phyloP scores from a whole-genome alignment of 176 grass and related monocot genomes.

The Dactylis glomerata region DNA sequence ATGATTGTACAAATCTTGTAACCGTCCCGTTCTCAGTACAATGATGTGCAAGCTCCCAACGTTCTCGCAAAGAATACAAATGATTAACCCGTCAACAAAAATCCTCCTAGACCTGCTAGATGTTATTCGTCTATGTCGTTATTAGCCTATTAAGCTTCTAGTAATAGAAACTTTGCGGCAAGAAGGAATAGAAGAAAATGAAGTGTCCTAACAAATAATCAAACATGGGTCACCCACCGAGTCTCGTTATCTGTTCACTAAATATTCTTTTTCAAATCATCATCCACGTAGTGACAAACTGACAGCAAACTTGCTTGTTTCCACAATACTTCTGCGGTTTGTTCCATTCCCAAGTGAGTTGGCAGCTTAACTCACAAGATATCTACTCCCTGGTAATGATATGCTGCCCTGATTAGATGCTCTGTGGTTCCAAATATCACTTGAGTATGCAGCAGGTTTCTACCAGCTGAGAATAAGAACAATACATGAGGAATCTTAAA shows the following conservation, averaged over 20 bases:
- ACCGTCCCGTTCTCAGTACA: not conserved
- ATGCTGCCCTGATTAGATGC: conserved; percentile 12
- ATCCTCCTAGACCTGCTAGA: not conserved
- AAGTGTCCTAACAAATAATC: not conserved
- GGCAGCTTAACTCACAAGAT: conserved; percentile 13
- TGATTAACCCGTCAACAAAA: not conserved
- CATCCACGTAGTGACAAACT: not conserved
- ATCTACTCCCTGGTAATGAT: not conserved
- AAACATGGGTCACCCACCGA: not conserved
- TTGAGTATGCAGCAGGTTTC: conserved; percentile 7
- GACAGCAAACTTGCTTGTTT: not conserved
- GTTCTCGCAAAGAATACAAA: not conserved
- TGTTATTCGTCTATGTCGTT: not conserved
- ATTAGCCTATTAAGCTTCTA: not conserved
- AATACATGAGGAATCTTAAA: not conserved
- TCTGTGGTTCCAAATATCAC: not conserved
- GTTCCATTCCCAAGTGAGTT: conserved; percentile 27
- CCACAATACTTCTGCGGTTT: conserved; percentile 8
- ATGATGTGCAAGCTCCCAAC: not conserved
- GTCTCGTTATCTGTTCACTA: not conserved
- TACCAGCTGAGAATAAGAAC: conserved; percentile 4
- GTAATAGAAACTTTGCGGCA: not conserved
- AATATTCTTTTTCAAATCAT: not conserved
- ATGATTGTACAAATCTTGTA: not conserved
- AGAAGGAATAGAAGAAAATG: not conserved